These are phyloP conservation scores for Penicillium manginii DNA, from an alignment of 495 filamentous ascomycete genomes.

Conservation along the genomic window DNA sequence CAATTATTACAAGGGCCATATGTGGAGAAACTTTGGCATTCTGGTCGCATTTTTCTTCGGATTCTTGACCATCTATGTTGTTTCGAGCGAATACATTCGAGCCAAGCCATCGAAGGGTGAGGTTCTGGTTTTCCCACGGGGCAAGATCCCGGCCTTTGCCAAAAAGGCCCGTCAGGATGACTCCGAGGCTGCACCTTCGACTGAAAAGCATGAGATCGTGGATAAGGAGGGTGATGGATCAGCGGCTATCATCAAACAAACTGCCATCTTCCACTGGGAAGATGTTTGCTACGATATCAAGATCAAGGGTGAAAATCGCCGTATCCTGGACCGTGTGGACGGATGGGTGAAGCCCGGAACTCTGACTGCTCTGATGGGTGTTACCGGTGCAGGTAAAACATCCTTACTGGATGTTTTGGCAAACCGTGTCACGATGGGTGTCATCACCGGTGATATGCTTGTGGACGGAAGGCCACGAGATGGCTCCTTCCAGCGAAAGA, in stretches of 20 bases:
- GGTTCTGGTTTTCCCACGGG: conserved; percentile 82
- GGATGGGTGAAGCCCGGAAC: conserved; percentile 94
- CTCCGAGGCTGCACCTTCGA: conserved; percentile 33
- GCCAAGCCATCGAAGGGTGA: conserved; percentile 85
- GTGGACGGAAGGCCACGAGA: conserved; percentile 78
- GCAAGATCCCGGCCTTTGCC: conserved; percentile 66
- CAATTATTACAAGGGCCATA: conserved; percentile 61
- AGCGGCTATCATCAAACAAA: conserved; percentile 54
- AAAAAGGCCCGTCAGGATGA: conserved; percentile 49
- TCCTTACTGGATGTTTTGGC: conserved; percentile 61
- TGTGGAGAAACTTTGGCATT: conserved; percentile 85
- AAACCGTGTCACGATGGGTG: conserved; percentile 81
- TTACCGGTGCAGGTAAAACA: conserved; percentile 65
- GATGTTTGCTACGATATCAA: conserved; percentile 88
- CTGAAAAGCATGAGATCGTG: conserved; percentile 52
- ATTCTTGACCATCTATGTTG: conserved; percentile 68
- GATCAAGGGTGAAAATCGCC: conserved; percentile 74
- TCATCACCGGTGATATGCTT: conserved; percentile 83
- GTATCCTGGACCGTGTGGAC: conserved; percentile 80
- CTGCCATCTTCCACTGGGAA: conserved; percentile 83
- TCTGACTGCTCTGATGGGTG: conserved; percentile 83
- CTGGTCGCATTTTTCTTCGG: conserved; percentile 72
- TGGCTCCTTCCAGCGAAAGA: conserved; percentile 84
- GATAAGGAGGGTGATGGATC: conserved; percentile 43
- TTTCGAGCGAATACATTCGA: conserved; percentile 73